These are phyloP conservation scores for Yarrowia divulgata DNA, from an alignment of 805 yeast genomes.

Conservation along the genomic window DNA sequence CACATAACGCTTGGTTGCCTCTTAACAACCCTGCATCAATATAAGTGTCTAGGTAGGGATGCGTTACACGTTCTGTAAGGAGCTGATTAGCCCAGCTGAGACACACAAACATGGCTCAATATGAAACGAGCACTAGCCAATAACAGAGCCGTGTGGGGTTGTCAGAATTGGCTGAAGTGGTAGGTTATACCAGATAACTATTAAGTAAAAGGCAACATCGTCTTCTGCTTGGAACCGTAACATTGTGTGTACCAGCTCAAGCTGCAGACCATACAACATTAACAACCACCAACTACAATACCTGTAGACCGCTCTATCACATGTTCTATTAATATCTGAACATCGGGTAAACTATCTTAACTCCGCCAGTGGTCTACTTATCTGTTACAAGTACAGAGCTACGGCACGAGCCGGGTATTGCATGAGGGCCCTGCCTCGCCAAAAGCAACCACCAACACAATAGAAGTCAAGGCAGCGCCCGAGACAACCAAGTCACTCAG, in stretches of 20 bases:
- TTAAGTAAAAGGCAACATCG: too few species aligned
- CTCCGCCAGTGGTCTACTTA: not conserved
- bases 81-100: conserved; percentile 12
- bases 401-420: conserved; percentile 1
- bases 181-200: too few species aligned
- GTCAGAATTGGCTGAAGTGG: too few species aligned
- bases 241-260: too few species aligned
- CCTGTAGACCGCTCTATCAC: not conserved
- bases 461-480: conserved; percentile 8
- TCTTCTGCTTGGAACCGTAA: too few species aligned
- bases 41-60: conserved; percentile 4
- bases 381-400: conserved; percentile 5
- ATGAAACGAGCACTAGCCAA: conserved; percentile 2
- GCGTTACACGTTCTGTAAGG: conserved; percentile 4
- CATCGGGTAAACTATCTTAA: conserved; percentile 5
- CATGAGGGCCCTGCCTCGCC: conserved; percentile 10
- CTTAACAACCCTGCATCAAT: conserved; percentile 2
- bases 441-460: conserved; percentile 11
- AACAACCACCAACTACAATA: too few species aligned
- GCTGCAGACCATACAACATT: too few species aligned
- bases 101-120: conserved; percentile 1
- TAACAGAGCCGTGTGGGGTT: not conserved
- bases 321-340: conserved; percentile 14
- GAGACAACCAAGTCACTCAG: not conserved
- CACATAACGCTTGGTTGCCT: not conserved